Evolutionary conservation across 345 rosid species (phyloP).

Genomic region (Geranium rotundifolium): DNA sequence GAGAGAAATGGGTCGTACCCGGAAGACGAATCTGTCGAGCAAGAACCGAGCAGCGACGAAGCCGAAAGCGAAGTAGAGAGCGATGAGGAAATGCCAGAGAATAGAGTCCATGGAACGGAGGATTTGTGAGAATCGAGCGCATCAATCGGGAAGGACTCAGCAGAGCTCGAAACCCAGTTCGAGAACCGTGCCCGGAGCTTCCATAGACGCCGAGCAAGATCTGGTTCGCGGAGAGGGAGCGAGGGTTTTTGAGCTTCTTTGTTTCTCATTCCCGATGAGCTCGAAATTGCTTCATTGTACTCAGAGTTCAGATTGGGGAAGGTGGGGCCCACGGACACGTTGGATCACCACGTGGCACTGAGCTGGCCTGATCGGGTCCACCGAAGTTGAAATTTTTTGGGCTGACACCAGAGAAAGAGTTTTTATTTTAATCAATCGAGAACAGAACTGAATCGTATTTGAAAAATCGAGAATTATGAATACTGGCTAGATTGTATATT

Average conservation of each 20-base stretch:
- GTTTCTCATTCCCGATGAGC: too few species aligned
- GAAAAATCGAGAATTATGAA: too few species aligned
- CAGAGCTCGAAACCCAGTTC: not conserved
- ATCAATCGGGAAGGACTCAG: not conserved
- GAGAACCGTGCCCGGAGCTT: not conserved
- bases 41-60: conserved; percentile 50
- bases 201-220: not conserved
- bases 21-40: conserved; percentile 72
- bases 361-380: not conserved
- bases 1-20: conserved; percentile 31
- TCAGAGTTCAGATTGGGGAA: too few species aligned
- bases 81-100: conserved; percentile 36
- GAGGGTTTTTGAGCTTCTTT: too few species aligned
- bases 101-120: not conserved
- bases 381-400: not conserved
- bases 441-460: too few species aligned
- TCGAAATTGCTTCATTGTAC: too few species aligned
- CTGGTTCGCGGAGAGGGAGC: too few species aligned
- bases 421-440: too few species aligned
- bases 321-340: not conserved
- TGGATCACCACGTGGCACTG: not conserved
- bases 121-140: not conserved
- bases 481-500: too few species aligned
- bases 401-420: too few species aligned
- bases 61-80: conserved; percentile 51